These are phyloP conservation scores for Corylus americana DNA, from an alignment of 306 rosid genomes.

Conservation along the genomic window DNA sequence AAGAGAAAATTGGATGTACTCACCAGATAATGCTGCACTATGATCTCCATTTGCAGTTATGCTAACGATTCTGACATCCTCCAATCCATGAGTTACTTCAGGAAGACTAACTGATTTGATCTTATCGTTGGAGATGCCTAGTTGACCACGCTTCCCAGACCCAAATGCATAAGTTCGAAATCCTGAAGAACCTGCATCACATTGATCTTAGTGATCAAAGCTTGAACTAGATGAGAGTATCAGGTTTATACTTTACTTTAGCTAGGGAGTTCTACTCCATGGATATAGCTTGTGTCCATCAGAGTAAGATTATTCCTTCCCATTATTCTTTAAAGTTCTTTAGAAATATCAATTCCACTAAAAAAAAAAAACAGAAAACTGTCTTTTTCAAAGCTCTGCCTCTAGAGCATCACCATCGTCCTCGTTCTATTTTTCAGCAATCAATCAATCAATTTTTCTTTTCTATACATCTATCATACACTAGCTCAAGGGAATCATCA, in stretches of 20 bases:
- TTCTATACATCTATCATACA: neutral
- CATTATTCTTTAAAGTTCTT: neutral
- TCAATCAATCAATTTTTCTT: neutral
- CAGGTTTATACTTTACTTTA: neutral
- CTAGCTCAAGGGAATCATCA: neutral
- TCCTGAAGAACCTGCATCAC: slow-evolving; percentile 43
- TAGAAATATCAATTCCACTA: neutral
- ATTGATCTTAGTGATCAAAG: slow-evolving; percentile 15
- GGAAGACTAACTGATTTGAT: slow-evolving; percentile 58
- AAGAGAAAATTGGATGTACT: slow-evolving; percentile 21
- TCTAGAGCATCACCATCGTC: neutral
- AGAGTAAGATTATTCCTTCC: neutral
- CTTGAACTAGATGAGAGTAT: neutral
- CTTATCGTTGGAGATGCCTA: slow-evolving; percentile 63
- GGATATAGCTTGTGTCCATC: neutral
- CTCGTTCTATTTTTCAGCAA: neutral
- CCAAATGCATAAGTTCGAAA: slow-evolving; percentile 80
- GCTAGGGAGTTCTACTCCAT: neutral
- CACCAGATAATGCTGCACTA: slow-evolving; percentile 83
- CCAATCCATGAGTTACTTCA: slow-evolving; percentile 46
- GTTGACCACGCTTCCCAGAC: slow-evolving; percentile 86
- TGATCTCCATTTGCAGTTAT: slow-evolving; percentile 88
- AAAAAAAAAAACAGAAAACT: neutral
- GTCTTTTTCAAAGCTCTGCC: neutral
- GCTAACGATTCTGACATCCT: slow-evolving; percentile 42